Conservation (phyloP, 2,329 filamentous ascomycete genomes). For the Fusarium sp. region DNA sequence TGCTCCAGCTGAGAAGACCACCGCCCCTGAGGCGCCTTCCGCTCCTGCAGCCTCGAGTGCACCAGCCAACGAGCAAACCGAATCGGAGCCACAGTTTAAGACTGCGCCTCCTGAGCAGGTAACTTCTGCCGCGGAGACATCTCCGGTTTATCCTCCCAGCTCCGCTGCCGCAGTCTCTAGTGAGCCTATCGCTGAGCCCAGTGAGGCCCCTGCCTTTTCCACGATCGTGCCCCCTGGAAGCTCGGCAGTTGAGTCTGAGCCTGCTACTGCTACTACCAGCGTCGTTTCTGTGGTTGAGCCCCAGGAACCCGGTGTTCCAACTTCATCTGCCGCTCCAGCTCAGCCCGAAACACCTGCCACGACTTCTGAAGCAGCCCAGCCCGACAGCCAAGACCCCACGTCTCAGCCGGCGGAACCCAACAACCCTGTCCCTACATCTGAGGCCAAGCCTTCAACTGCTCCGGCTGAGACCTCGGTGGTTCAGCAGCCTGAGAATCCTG, state of each 20-base stretch:
- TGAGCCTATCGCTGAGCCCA: constrained; percentile 14
- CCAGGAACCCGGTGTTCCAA: constrained; percentile 7
- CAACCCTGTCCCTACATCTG: constrained; percentile 16
- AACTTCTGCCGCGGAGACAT: constrained; percentile 15
- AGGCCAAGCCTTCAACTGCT: constrained; percentile 13
- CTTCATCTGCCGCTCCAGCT: constrained; percentile 16
- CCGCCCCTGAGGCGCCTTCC: constrained; percentile 12
- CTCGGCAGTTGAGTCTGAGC: constrained; percentile 7
- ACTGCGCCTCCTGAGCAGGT: constrained; percentile 13
- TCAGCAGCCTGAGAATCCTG: constrained; percentile 15
- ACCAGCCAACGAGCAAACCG: background rate
- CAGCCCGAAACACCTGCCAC: constrained; percentile 10
- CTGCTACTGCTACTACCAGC: constrained; percentile 10
- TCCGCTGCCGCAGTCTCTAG: background rate
- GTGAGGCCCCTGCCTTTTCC: constrained; percentile 12
- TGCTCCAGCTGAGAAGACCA: constrained; percentile 20
- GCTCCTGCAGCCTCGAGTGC: constrained; percentile 9
- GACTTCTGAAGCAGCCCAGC: constrained; percentile 24
- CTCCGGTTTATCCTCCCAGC: constrained; percentile 11
- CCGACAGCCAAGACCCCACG: constrained; percentile 3
- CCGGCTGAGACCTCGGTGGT: constrained; percentile 13
- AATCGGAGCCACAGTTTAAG: constrained; percentile 8
- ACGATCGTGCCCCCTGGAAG: constrained; percentile 6
- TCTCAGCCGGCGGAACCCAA: constrained; percentile 24
- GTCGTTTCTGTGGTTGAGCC: constrained; percentile 35